Evolutionary conservation across 495 filamentous ascomycete genomes (phyloP).

Genomic region (Podospora sp.): DNA sequence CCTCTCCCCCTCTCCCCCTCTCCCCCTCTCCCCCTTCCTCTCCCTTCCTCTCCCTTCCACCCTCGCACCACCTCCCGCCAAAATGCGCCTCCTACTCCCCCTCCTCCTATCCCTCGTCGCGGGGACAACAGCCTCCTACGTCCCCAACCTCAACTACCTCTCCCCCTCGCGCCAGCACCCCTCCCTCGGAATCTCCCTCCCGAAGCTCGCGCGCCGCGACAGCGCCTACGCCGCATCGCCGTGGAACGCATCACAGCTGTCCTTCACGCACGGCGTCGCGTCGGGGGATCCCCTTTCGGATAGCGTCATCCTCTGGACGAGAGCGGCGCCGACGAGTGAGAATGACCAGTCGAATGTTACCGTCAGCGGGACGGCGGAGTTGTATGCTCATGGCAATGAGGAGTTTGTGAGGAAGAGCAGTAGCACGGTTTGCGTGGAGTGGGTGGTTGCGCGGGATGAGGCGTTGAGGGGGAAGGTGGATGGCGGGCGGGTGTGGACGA

Average conservation of each 20-base stretch:
- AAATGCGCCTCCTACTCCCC: background rate
- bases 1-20: too few species aligned
- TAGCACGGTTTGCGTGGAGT: slow-evolving; percentile 63
- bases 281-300: slow-evolving; percentile 67
- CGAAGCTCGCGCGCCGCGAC: slow-evolving; percentile 44
- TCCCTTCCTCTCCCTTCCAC: background rate
- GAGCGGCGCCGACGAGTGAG: slow-evolving; percentile 57
- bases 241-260: slow-evolving; percentile 47
- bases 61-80: background rate
- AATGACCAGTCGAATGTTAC: slow-evolving; percentile 60
- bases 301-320: slow-evolving; percentile 69
- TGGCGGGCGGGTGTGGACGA: slow-evolving; percentile 57
- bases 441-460: slow-evolving; percentile 45
- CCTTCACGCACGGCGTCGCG: slow-evolving; percentile 72
- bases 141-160: slow-evolving; percentile 60
- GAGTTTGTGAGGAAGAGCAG: slow-evolving; percentile 52
- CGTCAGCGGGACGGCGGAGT: slow-evolving; percentile 54
- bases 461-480: slow-evolving; percentile 32
- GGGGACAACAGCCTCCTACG: slow-evolving; percentile 33
- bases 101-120: background rate
- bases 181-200: slow-evolving; percentile 56
- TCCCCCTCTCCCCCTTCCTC: too few species aligned
- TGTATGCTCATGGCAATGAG: slow-evolving; percentile 60
- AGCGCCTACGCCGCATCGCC: slow-evolving; percentile 39
- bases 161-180: slow-evolving; percentile 62